These are phyloP conservation scores for Blastobotrys indianensis DNA, from an alignment of 1,139 yeast species.

Conservation along the genomic window DNA sequence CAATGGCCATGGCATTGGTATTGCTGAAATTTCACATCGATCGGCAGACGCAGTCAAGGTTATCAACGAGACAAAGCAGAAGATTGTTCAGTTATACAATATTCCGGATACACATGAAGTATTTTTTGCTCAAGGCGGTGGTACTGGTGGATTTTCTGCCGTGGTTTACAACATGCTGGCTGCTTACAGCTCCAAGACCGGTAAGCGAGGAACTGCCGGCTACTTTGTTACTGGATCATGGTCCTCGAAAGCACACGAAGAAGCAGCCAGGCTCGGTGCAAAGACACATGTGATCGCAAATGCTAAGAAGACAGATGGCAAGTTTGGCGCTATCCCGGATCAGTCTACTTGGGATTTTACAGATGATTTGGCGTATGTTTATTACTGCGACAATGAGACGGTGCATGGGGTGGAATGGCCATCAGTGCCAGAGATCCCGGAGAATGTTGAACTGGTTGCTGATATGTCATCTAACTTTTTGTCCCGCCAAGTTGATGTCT, in stretches of 20 bases:
- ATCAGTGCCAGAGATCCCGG: slow-evolving; percentile 48
- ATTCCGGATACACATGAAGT: slow-evolving; percentile 93
- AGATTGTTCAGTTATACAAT: slow-evolving; percentile 54
- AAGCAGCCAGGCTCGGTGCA: slow-evolving; percentile 77
- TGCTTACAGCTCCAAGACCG: slow-evolving; percentile 55
- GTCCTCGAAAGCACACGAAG: slow-evolving; percentile 84
- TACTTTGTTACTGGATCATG: slow-evolving; percentile 89
- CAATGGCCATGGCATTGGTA: slow-evolving; percentile 66
- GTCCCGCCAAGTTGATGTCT: slow-evolving; percentile 72
- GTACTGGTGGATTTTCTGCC: slow-evolving; percentile 90
- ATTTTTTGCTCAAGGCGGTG: slow-evolving; percentile 95
- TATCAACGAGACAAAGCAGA: slow-evolving; percentile 68
- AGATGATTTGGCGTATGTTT: slow-evolving; percentile 68
- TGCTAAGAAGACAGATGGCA: slow-evolving; percentile 50
- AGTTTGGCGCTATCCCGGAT: slow-evolving; percentile 65
- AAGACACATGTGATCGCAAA: slow-evolving; percentile 66
- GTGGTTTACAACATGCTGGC: slow-evolving; percentile 80
- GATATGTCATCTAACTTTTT: slow-evolving; percentile 93
- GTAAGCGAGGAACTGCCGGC: slow-evolving; percentile 69
- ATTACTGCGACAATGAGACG: slow-evolving; percentile 93
- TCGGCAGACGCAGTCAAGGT: slow-evolving; percentile 74
- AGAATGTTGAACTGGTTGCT: slow-evolving; percentile 73
- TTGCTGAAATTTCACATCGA: slow-evolving; percentile 95
- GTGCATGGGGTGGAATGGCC: slow-evolving; percentile 89
- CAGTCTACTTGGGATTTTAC: slow-evolving; percentile 53